These are phyloP conservation scores for Sarcodon sp. DNA, from an alignment of 768 basidiomycete species.

Conservation along the genomic window DNA sequence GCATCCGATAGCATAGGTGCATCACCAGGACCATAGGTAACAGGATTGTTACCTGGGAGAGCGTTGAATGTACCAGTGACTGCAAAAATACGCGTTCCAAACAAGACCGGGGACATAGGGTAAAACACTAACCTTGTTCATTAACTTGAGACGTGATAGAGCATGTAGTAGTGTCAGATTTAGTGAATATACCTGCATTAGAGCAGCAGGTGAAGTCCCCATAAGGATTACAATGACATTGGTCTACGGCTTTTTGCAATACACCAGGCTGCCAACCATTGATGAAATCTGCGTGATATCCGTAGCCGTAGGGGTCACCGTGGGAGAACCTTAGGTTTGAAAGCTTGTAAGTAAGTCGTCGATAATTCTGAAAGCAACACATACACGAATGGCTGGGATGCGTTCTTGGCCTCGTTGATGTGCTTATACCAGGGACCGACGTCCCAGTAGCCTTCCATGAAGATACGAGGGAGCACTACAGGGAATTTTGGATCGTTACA, in stretches of 20 bases:
- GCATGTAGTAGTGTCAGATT: constrained; percentile 25
- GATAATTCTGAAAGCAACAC: constrained; percentile 13
- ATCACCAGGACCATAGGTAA: constrained; percentile 7
- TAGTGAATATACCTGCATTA: constrained; percentile 28
- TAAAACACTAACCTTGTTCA: constrained; percentile 26
- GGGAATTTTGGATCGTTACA: constrained; percentile 24
- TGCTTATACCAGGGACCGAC: constrained; percentile 11
- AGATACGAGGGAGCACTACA: constrained; percentile 27
- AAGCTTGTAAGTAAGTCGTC: background rate
- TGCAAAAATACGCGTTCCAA: constrained; percentile 8
- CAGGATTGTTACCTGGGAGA: constrained; percentile 44
- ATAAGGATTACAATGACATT: constrained; percentile 22
- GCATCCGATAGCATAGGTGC: too few relatives aligned
- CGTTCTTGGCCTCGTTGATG: constrained; percentile 21
- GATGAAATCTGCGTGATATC: constrained; percentile 23
- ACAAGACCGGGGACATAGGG: background rate
- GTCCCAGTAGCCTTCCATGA: constrained; percentile 23
- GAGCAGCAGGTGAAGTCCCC: constrained; percentile 30
- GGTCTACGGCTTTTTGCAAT: constrained; percentile 22
- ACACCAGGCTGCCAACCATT: constrained; percentile 28
- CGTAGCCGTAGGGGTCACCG: constrained; percentile 41
- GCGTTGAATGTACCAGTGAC: constrained; percentile 31
- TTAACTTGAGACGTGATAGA: constrained; percentile 32
- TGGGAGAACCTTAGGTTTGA: constrained; percentile 33
- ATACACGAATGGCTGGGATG: constrained; percentile 22